Evolutionary conservation across 305 asterid genomes (phyloP).

Genomic region (Plantago coronopus): DNA sequence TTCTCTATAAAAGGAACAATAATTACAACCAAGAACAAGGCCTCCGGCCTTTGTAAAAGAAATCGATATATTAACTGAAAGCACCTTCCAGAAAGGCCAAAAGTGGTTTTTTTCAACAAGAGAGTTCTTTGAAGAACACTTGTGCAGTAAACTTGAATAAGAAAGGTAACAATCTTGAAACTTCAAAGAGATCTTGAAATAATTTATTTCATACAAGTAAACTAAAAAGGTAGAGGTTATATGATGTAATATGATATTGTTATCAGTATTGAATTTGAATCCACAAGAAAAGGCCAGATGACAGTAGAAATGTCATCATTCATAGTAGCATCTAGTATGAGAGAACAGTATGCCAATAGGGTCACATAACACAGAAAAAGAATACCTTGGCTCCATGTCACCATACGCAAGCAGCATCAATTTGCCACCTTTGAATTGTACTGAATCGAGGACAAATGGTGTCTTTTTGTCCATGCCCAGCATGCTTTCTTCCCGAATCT

Average conservation of each 20-base stretch:
- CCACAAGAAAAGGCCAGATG: constrained; percentile 13
- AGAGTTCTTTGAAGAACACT: constrained; percentile 15
- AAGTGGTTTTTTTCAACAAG: background rate
- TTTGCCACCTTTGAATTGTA: constrained; percentile 77
- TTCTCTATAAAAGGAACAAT: constrained; percentile 59
- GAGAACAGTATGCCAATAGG: background rate
- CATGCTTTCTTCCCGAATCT: constrained; percentile 46
- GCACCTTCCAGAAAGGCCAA: constrained; percentile 14
- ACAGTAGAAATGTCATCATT: background rate
- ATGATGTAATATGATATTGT: background rate
- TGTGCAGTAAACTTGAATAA: constrained; percentile 6
- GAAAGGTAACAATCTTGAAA: background rate
- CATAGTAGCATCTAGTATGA: background rate
- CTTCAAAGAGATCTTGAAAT: constrained; percentile 13
- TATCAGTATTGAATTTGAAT: constrained; percentile 3
- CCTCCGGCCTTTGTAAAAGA: constrained; percentile 31
- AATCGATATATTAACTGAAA: constrained; percentile 25
- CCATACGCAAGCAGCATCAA: constrained; percentile 96
- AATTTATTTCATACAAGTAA: constrained; percentile 13
- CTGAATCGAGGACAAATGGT: constrained; percentile 83
- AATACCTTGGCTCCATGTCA: constrained; percentile 87
- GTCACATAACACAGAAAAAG: constrained; percentile 2
- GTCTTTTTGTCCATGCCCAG: constrained; percentile 52
- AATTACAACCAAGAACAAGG: constrained; percentile 36
- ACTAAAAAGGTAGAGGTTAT: constrained; percentile 16